Conservation (phyloP, 2,329 filamentous ascomycete genomes). For the Clarireedia homoeocarpa region DNA sequence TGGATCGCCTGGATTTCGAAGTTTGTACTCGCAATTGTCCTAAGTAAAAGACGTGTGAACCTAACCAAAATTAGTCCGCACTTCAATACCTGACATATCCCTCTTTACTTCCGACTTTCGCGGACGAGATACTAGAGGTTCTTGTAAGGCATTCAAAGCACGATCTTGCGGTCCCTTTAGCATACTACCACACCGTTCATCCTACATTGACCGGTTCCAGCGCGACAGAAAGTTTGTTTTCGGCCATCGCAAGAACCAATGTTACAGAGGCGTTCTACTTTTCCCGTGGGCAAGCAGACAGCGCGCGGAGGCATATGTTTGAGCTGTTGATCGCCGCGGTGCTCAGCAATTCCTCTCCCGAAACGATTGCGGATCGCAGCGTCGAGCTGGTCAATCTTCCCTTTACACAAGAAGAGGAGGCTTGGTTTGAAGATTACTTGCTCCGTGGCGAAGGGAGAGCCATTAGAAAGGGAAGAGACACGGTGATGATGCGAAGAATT, state of each 20-base stretch:
- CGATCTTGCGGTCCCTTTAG: conserved; percentile 60
- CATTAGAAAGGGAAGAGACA: conserved; percentile 61
- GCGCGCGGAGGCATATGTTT: conserved; percentile 56
- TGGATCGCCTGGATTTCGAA: conserved; percentile 65
- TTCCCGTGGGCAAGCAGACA: conserved; percentile 54
- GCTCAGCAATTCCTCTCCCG: conserved; percentile 34
- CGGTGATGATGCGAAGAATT: conserved; percentile 65
- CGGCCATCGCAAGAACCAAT: conserved; percentile 57
- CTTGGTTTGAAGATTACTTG: conserved; percentile 65
- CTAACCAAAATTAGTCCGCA: conserved; percentile 41
- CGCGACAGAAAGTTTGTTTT: conserved; percentile 60
- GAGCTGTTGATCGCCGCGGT: conserved; percentile 55
- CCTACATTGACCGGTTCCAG: conserved; percentile 59
- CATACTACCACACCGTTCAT: conserved; percentile 70
- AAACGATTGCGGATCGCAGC: conserved; percentile 45
- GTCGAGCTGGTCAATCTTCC: conserved; percentile 67
- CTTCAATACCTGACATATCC: conserved; percentile 73
- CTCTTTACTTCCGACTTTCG: conserved; percentile 70
- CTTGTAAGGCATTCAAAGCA: conserved; percentile 55
- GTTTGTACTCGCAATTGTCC: conserved; percentile 33
- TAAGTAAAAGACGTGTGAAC: conserved; percentile 17
- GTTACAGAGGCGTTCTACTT: conserved; percentile 69
- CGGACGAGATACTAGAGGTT: conserved; percentile 69
- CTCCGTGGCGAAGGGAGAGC: conserved; percentile 55
- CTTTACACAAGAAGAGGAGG: conserved; percentile 62